These are phyloP conservation scores for Globomyces sp. DNA, from an alignment of 371 early-diverging fungal species.

Conservation along the genomic window DNA sequence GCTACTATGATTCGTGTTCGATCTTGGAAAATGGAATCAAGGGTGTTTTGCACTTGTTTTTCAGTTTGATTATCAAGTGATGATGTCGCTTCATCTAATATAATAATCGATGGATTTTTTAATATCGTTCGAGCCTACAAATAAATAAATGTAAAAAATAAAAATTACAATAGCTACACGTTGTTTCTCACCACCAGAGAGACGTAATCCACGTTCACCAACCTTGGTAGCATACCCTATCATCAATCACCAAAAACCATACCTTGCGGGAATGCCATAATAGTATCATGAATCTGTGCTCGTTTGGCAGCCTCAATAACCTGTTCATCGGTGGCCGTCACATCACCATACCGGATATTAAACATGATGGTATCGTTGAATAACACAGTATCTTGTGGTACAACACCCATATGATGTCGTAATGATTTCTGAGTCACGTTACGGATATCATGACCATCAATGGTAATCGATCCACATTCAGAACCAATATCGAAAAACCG, in stretches of 20 bases:
- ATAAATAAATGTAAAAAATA: too few species aligned
- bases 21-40: conserved; percentile 7
- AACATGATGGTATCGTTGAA: conserved; percentile 46
- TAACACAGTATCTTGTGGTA: conserved; percentile 55
- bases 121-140: conserved; percentile 67
- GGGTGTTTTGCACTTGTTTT: conserved; percentile 60
- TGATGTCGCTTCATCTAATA: conserved; percentile 77
- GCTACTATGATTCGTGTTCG: conserved; percentile 84
- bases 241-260: too few species aligned
- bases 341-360: conserved; percentile 47
- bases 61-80: conserved; percentile 93
- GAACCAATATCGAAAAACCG: conserved; percentile 82
- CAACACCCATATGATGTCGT: conserved; percentile 49
- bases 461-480: conserved; percentile 66
- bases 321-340: conserved; percentile 55
- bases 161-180: conserved; percentile 57
- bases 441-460: conserved; percentile 88
- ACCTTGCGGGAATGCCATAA: conserved; percentile 33
- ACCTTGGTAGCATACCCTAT: conserved; percentile 85
- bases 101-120: conserved; percentile 57
- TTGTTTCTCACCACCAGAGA: conserved; percentile 99
- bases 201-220: conserved; percentile 90
- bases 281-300: conserved; percentile 59
- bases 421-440: conserved; percentile 55
- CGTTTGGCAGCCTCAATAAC: conserved; percentile 72